Evolutionary conservation across 1,284 basidiomycete genomes (phyloP), one percentile per base, ranked within the genome.

Genomic region (Stygiomarasmius scandens): DNA sequence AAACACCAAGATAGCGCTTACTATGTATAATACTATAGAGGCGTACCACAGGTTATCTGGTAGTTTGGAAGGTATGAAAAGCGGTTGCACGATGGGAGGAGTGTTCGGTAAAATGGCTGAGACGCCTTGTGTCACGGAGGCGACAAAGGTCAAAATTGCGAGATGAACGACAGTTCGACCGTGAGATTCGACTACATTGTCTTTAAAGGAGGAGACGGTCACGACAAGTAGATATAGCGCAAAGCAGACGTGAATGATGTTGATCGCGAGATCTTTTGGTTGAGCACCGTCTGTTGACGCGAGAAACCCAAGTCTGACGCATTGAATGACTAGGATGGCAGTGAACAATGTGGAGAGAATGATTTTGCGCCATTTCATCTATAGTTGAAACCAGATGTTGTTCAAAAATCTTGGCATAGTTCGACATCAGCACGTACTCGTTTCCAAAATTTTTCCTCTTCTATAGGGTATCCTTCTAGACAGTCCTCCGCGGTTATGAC

Each of bases 401-500:
- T 32, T 11, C 32, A 4, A 19, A 19, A 29, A 32, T 49, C 24
- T 52, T 58, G 58, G 11, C 54, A 54, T 38, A 50, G 12, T 53
- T 45, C n/a, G 36, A 34, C 51, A 44, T 27, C 38, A 20, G n/a
- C n/a, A 80, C 85, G 55, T 67, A 87, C 91, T 72, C 75, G 74
- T 14, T 67, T 65, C 92, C 93, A 95, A 67, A 96, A 95, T 14
- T 64, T 73, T 11, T 82, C 81, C 52, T 84, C 86, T 20, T 92
- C 76, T 47, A 95, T 79, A 10, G 92, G 89, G 54, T 84, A 83
- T 1, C 93, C 93, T 66, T 95, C 89, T 12, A 86, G 65, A 32
- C 84, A 66, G 66, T 94, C 89, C 64, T 87, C 84, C 2, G 87
- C 82, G 44, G 75, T 86, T 25, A 85, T 82, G 34, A 95, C 83